Conservation (phyloP, 140 eudicot species). For the Cichorium intybus region DNA sequence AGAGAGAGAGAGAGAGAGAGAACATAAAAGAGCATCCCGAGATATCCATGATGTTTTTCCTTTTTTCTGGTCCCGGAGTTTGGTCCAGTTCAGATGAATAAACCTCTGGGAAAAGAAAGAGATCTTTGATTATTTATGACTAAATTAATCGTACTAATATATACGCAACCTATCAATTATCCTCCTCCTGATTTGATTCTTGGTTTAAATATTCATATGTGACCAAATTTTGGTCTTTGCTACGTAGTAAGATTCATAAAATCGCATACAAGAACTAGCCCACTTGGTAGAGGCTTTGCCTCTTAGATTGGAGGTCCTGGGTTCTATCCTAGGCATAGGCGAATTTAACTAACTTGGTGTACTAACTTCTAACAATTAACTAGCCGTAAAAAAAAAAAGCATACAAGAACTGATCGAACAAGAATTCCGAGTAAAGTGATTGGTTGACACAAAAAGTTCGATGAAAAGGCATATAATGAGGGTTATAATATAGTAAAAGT, state of each 20-base stretch:
- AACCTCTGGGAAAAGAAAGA: conserved; percentile 17
- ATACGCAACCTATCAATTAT: conserved; percentile 26
- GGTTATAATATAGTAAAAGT: conserved; percentile 19
- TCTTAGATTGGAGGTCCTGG: no score
- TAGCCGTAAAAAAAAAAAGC: no score
- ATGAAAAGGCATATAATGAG: conserved; percentile 21
- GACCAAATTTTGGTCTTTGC: conserved; percentile 13
- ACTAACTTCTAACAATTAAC: no score
- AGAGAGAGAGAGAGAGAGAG: not conserved
- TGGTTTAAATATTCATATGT: conserved; percentile 5
- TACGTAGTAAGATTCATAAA: conserved; percentile 15
- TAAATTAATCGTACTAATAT: conserved; percentile 21
- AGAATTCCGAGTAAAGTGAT: conserved; percentile 14
- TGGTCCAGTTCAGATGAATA: conserved; percentile 13
- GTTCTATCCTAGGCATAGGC: no score
- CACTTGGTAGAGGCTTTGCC: no score
- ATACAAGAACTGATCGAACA: not conserved
- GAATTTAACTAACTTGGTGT: no score
- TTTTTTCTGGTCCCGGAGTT: conserved; percentile 10
- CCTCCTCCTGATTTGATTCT: conserved; percentile 30
- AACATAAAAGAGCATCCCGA: not conserved
- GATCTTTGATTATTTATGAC: conserved; percentile 14
- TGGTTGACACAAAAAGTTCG: conserved; percentile 6
- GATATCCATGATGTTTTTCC: not conserved
- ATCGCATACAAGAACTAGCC: conserved; percentile 14